These are phyloP conservation scores for Flaveria trinervia DNA, from an alignment of 129 eudicot species.

Conservation along the genomic window DNA sequence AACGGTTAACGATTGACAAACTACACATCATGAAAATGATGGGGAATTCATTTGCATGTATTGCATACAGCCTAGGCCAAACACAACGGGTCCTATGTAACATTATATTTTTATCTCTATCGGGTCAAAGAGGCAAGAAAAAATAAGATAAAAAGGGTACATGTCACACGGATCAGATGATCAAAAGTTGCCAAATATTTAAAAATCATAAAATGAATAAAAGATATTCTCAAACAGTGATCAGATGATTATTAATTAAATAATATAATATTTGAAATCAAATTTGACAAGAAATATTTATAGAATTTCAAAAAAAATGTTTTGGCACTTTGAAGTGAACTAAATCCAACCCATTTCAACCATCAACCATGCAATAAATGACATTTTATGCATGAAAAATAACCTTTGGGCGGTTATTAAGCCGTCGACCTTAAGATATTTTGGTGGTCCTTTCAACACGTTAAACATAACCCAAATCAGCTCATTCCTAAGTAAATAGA, in stretches of 20 bases:
- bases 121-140: not conserved
- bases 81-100: no score
- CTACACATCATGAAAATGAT: not conserved
- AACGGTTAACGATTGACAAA: not conserved
- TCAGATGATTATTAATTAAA: no score
- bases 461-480: not conserved
- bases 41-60: not conserved
- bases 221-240: no score
- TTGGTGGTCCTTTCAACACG: no score
- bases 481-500: not conserved
- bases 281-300: not conserved
- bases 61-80: not conserved
- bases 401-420: not conserved
- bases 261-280: not conserved
- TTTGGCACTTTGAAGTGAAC: not conserved
- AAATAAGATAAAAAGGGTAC: not conserved
- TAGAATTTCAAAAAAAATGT: not conserved
- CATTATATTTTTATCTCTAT: not conserved
- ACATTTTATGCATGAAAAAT: not conserved
- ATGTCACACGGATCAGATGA: not conserved
- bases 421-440: not conserved
- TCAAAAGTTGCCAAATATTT: not conserved
- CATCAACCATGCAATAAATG: not conserved
- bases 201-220: no score
- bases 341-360: not conserved